These are phyloP conservation scores for Daphne laureola DNA, from an alignment of 441 rosid genomes.

Conservation along the genomic window DNA sequence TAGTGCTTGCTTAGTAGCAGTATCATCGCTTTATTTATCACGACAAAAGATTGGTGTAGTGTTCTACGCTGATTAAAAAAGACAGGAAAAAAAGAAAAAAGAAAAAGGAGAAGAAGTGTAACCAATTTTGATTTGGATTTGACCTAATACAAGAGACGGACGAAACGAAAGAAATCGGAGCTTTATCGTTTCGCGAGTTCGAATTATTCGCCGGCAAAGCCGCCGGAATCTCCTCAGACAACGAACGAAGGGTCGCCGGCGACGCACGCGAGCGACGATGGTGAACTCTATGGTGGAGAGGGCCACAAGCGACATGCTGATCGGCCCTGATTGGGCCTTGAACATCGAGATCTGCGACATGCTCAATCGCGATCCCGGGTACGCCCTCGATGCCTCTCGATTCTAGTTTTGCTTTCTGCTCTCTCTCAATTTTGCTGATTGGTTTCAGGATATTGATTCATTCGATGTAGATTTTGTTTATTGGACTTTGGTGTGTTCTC, in stretches of 20 bases:
- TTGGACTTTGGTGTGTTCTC: no score
- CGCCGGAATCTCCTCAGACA: constrained; percentile 7
- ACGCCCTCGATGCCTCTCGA: constrained; percentile 13
- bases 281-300: constrained; percentile 97
- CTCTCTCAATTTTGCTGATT: not conserved
- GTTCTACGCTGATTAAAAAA: not conserved
- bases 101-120: not conserved
- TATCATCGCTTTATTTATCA: no score
- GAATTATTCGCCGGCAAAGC: constrained; percentile 13
- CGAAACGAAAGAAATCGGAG: constrained; percentile 1
- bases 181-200: no score
- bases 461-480: not conserved
- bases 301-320: constrained; percentile 96
- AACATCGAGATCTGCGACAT: constrained; percentile 99
- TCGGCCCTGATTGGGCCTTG: constrained; percentile 99
- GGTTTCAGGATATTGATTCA: not conserved
- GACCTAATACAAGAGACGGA: constrained; percentile 12
- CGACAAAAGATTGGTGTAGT: no score
- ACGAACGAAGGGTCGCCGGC: no score
- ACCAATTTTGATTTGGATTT: constrained; percentile 11
- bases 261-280: constrained; percentile 39
- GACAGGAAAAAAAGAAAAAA: constrained; percentile 4
- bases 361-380: constrained; percentile 95
- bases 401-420: not conserved
- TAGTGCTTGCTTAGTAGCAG: no score